phyloP scores from a whole-genome alignment of 202 grass and related monocot genomes.

The Carex arenaria region DNA sequence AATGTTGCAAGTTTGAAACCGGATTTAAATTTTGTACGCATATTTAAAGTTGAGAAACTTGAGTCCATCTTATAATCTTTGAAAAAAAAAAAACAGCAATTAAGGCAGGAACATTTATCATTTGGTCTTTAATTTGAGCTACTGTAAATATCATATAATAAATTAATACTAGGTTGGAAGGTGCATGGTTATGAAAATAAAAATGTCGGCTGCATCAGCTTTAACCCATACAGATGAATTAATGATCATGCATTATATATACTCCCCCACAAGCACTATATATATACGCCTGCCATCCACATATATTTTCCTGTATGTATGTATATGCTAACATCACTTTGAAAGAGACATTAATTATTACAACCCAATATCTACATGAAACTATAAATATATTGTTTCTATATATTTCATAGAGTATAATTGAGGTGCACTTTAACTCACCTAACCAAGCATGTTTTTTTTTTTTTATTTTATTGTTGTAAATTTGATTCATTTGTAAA shows the following conservation, averaged over 20 bases:
- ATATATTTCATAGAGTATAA: background rate
- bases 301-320: background rate
- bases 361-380: background rate
- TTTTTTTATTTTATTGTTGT: background rate
- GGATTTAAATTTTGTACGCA: too few relatives aligned
- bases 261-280: background rate
- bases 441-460: background rate
- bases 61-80: too few relatives aligned
- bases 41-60: too few relatives aligned
- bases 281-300: background rate
- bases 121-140: background rate
- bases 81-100: too few relatives aligned
- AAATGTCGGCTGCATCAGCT: background rate
- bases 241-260: background rate
- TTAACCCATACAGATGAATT: constrained; percentile 3
- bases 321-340: background rate
- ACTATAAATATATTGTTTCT: background rate
- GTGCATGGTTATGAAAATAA: background rate
- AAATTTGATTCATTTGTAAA: background rate
- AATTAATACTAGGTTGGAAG: background rate
- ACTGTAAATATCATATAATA: background rate
- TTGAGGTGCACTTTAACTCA: background rate
- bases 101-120: too few relatives aligned
- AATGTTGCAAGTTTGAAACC: too few relatives aligned
- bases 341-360: background rate